These are phyloP conservation scores for Clathrus columnatus DNA, from an alignment of 768 basidiomycete genomes.

Conservation along the genomic window DNA sequence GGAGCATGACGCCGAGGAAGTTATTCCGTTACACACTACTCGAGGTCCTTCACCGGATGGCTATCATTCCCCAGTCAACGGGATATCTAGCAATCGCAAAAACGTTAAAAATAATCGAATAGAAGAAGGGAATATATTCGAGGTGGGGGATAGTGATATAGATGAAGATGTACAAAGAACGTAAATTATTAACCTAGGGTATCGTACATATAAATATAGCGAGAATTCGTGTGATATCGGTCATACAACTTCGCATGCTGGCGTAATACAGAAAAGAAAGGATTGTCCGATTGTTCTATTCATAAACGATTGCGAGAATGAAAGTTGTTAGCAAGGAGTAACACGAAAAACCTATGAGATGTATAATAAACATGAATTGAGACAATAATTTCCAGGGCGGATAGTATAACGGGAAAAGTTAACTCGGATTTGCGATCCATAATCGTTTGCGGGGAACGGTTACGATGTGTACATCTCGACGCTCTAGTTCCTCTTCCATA, in stretches of 20 bases:
- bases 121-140: slow-evolving; percentile 31
- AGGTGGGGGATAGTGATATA: slow-evolving; percentile 40
- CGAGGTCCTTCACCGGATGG: slow-evolving; percentile 18
- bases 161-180: slow-evolving; percentile 29
- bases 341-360: slow-evolving; percentile 4
- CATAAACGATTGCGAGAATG: not conserved
- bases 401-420: not conserved
- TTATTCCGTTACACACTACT: slow-evolving; percentile 45
- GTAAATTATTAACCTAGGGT: not conserved
- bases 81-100: slow-evolving; percentile 12
- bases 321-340: not conserved
- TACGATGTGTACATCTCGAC: slow-evolving; percentile 78
- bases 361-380: not conserved
- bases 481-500: slow-evolving; percentile 75
- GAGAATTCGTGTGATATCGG: not conserved
- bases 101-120: slow-evolving; percentile 31
- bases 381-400: not conserved
- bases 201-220: not conserved
- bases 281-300: slow-evolving; percentile 1
- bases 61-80: slow-evolving; percentile 18
- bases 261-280: not conserved
- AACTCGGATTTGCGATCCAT: slow-evolving; percentile 58
- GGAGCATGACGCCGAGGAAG: slow-evolving; percentile 44
- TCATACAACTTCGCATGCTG: not conserved
- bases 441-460: slow-evolving; percentile 64